Base-by-base conservation (phyloP, 345 rosid species). In the Melaleuca quinquenervia region DNA sequence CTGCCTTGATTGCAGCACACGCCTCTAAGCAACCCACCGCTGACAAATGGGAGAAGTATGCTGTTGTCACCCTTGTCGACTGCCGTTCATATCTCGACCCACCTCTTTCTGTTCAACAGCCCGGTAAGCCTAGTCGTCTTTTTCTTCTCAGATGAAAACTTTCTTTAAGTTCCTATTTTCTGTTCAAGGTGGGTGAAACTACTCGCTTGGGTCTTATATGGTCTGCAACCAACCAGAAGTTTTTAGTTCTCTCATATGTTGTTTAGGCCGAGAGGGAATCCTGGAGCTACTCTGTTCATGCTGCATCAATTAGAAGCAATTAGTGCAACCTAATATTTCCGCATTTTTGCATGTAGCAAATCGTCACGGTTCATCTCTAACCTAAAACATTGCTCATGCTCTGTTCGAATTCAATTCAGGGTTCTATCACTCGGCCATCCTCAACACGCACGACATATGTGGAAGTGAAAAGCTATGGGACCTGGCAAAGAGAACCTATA, bases 41-140 rank as follows among this genome's bases (percentile, higher is more conserved):
- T 41, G 52, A 85, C 6, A 88, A 89, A 45, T 64, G 64, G 32
- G 88, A 90, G 88, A 91, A 91, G 88, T 91, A 91, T 86, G 91
- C 87, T 24, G 88, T 91, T 21, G 89, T 90, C 64, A 88, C 90
- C 27, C 95, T 95, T 48, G 58, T 87, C 0, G 94, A 95, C 36
- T 94, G 98, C 84, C 96, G 98, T 50, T 84, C 95, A 5, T 74
- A 90, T 85, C 96, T 95, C 45, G 91, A 95, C 18, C 96, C 97
- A 22, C 89, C 90, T 86, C 95, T 94, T 87, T 86, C 88, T 51
- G 51, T 62, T 16, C 83, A 92, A 84, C 92, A 93, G 84, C 90
- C 92, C 6, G 98, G 98, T 94, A 89, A 86, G 85, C 20, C 45
- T 36, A 36, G 8, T 36, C 14, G 7, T 21, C 0, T 1, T 18